phyloP scores from a whole-genome alignment of 148 eudicot species.

The Fagopyrum tataricum region DNA sequence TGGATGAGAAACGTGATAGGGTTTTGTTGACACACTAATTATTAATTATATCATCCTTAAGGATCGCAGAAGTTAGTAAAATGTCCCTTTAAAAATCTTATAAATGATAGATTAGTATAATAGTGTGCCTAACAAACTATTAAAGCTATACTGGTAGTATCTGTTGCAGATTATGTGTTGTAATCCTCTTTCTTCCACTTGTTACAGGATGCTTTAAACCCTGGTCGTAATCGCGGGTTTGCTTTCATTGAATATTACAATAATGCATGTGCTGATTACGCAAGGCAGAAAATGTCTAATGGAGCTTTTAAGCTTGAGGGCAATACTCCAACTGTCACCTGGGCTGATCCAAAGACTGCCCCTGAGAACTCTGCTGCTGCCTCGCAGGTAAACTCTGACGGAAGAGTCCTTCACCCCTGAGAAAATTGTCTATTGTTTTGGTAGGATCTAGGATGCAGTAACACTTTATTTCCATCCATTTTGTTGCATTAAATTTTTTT shows the following conservation, averaged over 20 bases:
- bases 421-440: background rate
- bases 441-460: background rate
- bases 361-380: conserved; percentile 79
- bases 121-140: background rate
- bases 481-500: background rate
- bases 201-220: conserved; percentile 73
- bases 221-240: conserved; percentile 93
- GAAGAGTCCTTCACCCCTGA: background rate
- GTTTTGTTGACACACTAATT: too few species aligned
- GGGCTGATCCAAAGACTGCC: conserved; percentile 97
- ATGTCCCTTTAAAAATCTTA: too few species aligned
- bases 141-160: background rate
- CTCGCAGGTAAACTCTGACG: conserved; percentile 59
- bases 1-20: background rate
- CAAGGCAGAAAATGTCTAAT: conserved; percentile 69
- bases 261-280: conserved; percentile 96
- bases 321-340: conserved; percentile 81
- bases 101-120: too few species aligned
- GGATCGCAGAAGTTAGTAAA: too few species aligned
- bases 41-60: too few species aligned
- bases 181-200: conserved; percentile 12
- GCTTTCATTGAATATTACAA: conserved; percentile 94
- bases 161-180: background rate
- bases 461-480: background rate
- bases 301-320: conserved; percentile 75